Evolutionary conservation across 1,139 yeast genomes (phyloP), one percentile per base, ranked within the genome.

Genomic region (Debaryomyces robertsiae): DNA sequence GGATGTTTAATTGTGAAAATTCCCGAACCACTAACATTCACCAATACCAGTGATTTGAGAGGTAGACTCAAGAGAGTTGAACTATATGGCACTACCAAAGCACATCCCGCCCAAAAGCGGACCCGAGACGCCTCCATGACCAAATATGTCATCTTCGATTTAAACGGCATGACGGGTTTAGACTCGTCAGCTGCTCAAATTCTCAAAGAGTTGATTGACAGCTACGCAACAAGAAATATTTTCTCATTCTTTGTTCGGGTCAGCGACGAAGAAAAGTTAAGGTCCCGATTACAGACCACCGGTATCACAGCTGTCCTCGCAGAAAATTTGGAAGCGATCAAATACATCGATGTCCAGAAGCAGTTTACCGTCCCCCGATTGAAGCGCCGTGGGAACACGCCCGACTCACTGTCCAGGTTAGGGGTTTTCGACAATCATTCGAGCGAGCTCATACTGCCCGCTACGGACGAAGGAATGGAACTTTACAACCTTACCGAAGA

Each of bases 11-110:
- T 91, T 34, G 85, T 91, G 25, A 88, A 84, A 51, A 81, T 93
- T 29, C 95, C 98, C 0, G 98, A 93, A 56, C 97, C 98, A 1
- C 67, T 93, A 43, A 89, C 95, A 1, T 93, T 93, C 61, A 90
- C 96, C 29, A 93, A 93, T 57, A 80, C 95, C 13, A 87, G 84
- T 45, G 97, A 91, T 57, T 69, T 93, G 49, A 81, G 86, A 45
- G 73, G 84, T 36, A 69, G 98, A 22, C 69, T 93, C 40, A 76
- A 81, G 43, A 68, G 98, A 41, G 75, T 93, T 16, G 98, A 93
- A 56, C 67, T 81, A 54, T 90, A 87, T 54, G 96, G 98, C 0
- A 85, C 96, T 0, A 75, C 88, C 22, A 78, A 73, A 39, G 84
- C 84, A 2, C 98, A 91, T 54, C 98, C 98, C 0, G 93, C 91